Percentiles rank a stretch among this genome's conserved stretches.
Evolutionary conservation across 2,329 filamentous ascomycete genomes (phyloP).

Genomic region (Colletotrichum euphorbiae): DNA sequence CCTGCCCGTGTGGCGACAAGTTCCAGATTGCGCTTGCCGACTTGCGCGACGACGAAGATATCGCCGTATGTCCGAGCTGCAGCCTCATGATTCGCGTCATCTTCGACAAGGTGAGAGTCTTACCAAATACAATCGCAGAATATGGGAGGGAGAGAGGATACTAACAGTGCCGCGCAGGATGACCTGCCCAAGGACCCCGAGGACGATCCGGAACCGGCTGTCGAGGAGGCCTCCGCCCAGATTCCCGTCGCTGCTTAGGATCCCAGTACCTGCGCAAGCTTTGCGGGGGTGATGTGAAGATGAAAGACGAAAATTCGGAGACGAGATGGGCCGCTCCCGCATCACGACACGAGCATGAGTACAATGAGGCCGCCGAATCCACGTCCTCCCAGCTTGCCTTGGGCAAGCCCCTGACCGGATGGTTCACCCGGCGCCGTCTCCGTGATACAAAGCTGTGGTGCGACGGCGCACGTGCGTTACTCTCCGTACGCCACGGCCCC

Average conservation of each 20-base stretch:
- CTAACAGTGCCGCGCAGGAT: conserved; percentile 49
- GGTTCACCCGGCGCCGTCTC: background rate
- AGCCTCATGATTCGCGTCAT: conserved; percentile 97
- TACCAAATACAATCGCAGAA: background rate
- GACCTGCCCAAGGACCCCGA: conserved; percentile 56
- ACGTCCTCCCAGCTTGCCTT: background rate
- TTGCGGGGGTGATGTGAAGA: background rate
- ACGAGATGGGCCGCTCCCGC: too few species aligned
- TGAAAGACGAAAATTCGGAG: too few species aligned
- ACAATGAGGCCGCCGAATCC: background rate
- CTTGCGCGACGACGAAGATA: conserved; percentile 88
- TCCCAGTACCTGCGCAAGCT: background rate
- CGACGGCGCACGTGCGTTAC: conserved; percentile 9
- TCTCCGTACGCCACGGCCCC: background rate
- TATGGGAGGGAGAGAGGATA: background rate
- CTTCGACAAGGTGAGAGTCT: conserved; percentile 77
- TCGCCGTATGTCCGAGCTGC: conserved; percentile 97
- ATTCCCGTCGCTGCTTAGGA: conserved; percentile 56
- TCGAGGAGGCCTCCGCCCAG: conserved; percentile 48
- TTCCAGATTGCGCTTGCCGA: conserved; percentile 92
- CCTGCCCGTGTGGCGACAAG: conserved; percentile 95
- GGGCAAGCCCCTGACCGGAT: background rate
- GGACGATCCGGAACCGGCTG: conserved; percentile 47
- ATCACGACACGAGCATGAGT: too few species aligned
- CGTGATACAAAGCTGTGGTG: background rate